Base-by-base conservation (phyloP, 208 protist genomes). In the Kentomonas sorsogonicus region DNA sequence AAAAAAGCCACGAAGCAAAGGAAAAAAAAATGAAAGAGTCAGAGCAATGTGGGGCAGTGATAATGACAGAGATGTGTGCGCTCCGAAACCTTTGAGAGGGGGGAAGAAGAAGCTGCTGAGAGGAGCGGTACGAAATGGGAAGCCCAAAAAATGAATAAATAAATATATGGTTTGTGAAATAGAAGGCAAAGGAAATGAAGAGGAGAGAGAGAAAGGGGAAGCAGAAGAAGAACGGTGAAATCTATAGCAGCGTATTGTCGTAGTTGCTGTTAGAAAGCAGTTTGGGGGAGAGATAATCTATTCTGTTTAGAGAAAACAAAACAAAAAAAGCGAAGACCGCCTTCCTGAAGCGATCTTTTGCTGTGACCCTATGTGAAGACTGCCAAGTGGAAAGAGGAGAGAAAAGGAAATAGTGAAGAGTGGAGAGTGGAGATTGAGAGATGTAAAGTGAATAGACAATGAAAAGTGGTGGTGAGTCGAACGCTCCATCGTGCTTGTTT, bases 251-350 rank as follows among this genome's bases (percentile, higher is more conserved):
- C 11, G 11, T 36, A 15, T 15, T 11, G 7, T 11, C 11, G 11
- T 36, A 36, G 11, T 36, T 36, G 7, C 11, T 36, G 11, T 36
- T 11, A 36, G 11, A 36, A 36, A 5, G 11, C 7, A 15, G 11
- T 15, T 11, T 15, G 11, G 5, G 11, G 33, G 7, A 36, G 5
- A 36, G 33, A 36, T 15, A 36, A 36, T 36, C 11, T 11, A 11
- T 29, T 29, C 4, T 23, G 18, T 52, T 52, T 26, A 38, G 2
- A 39, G 36, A 20, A 50, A 60, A 60, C 46, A 47, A n/a, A 48
- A 2, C 1, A 48, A 20, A 4, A 22, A 3, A 60, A 43, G 33
- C 6, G 3, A 29, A 30, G 45, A 26, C 10, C 15, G 26, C 29
- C 4, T 46, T 26, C 18, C 6, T 25, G 18, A n/a, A n/a, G n/a